A percentile compares a stretch with the other conserved stretches of the same genome.
phyloP scores from a whole-genome alignment of 768 basidiomycete species.

The Macrocybe gigantea region DNA sequence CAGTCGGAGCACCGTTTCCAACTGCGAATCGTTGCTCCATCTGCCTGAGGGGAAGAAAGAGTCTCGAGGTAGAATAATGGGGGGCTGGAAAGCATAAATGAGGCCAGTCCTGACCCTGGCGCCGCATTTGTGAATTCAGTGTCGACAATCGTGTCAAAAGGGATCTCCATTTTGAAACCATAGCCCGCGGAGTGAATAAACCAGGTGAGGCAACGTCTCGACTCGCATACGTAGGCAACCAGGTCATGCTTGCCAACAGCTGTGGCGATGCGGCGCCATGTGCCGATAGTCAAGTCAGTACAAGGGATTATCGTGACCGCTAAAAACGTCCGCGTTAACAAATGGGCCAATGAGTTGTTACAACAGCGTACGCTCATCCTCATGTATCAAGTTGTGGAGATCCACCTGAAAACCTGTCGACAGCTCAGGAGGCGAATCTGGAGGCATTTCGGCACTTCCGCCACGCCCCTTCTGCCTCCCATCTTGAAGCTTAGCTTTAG shows the following conservation, averaged over 20 bases:
- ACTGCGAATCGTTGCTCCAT: slow-evolving; percentile 26
- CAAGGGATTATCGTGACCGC: slow-evolving; percentile 76
- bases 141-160: slow-evolving; percentile 57
- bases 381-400: slow-evolving; percentile 62
- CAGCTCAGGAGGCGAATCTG: slow-evolving; percentile 47
- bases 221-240: slow-evolving; percentile 69
- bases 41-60: slow-evolving; percentile 20
- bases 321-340: slow-evolving; percentile 18
- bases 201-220: slow-evolving; percentile 66
- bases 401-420: slow-evolving; percentile 51
- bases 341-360: background rate
- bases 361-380: slow-evolving; percentile 60
- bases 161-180: slow-evolving; percentile 83
- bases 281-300: slow-evolving; percentile 67
- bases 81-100: slow-evolving; percentile 59
- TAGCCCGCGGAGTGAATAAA: slow-evolving; percentile 68
- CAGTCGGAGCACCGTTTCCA: slow-evolving; percentile 73
- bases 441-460: slow-evolving; percentile 30
- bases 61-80: slow-evolving; percentile 68
- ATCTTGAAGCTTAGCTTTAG: slow-evolving; percentile 73
- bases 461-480: slow-evolving; percentile 41
- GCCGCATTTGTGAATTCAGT: slow-evolving; percentile 50
- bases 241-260: slow-evolving; percentile 53
- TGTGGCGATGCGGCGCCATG: slow-evolving; percentile 71
- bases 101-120: slow-evolving; percentile 52